Percentiles rank a stretch among this genome's conserved stretches.
phyloP scores from a whole-genome alignment of 2,329 filamentous ascomycete species.

The Penicillium occitanis region DNA sequence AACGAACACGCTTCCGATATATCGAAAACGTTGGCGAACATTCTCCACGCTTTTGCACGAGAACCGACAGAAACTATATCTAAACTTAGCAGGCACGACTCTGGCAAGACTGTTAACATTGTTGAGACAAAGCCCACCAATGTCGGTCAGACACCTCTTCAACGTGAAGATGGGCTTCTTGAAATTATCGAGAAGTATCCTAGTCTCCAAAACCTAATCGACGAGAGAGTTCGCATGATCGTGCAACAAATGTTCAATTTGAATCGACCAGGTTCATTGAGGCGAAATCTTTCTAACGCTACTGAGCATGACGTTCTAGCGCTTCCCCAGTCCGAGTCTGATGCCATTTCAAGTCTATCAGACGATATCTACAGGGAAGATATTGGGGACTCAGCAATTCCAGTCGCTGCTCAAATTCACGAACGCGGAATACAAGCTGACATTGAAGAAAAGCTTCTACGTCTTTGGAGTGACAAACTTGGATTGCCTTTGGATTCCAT shows the following conservation, averaged over 20 bases:
- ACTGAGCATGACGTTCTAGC: background rate
- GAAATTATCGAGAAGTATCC: conserved; percentile 24
- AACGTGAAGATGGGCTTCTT: background rate
- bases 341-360: conserved; percentile 19
- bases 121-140: background rate
- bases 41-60: conserved; percentile 36
- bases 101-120: background rate
- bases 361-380: conserved; percentile 20
- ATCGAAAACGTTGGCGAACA: conserved; percentile 32
- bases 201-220: conserved; percentile 35
- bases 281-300: conserved; percentile 15
- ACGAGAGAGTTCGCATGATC: conserved; percentile 36
- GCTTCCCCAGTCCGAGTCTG: conserved; percentile 11
- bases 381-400: conserved; percentile 21
- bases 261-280: conserved; percentile 21
- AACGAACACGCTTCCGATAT: conserved; percentile 35
- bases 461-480: conserved; percentile 41
- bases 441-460: conserved; percentile 38
- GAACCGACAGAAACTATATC: conserved; percentile 29
- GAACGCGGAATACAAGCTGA: conserved; percentile 31
- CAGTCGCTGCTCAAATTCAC: conserved; percentile 34
- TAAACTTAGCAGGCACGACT: conserved; percentile 17
- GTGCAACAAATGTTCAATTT: conserved; percentile 36
- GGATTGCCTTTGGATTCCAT: conserved; percentile 36
- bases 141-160: background rate